Percentiles rank a stretch among this genome's conserved stretches.
Conservation (phyloP, 768 basidiomycete genomes). For the Ramaria rubella region DNA sequence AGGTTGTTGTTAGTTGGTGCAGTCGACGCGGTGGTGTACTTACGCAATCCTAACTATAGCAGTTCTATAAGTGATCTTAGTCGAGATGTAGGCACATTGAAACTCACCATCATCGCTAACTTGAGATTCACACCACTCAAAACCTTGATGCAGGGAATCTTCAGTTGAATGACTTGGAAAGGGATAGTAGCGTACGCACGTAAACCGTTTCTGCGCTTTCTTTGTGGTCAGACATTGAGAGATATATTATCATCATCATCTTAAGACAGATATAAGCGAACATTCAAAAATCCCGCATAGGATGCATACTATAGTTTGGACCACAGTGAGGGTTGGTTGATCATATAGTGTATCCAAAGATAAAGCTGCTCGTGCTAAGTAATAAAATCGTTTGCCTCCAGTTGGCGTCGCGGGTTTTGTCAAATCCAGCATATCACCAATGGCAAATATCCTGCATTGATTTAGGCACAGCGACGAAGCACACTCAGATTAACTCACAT, state of each 20-base stretch:
- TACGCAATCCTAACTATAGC: background rate
- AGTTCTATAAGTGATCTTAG: background rate
- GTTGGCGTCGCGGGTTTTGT: constrained; percentile 5
- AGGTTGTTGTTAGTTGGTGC: background rate
- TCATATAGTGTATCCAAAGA: constrained; percentile 5
- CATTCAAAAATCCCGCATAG: background rate
- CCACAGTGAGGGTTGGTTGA: constrained; percentile 8
- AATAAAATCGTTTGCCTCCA: constrained; percentile 8
- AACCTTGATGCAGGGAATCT: background rate
- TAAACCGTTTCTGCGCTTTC: constrained; percentile 3
- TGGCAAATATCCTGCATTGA: constrained; percentile 1
- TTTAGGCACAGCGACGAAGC: background rate
- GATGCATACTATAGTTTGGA: constrained; percentile 2
- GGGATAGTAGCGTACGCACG: background rate
- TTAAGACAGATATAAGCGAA: background rate
- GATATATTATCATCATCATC: constrained; percentile 4
- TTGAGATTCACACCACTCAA: constrained; percentile 7
- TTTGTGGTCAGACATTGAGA: constrained; percentile 4
- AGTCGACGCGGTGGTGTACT: background rate
- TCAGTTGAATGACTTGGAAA: background rate
- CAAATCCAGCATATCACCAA: constrained; percentile 7
- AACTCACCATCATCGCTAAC: constrained; percentile 3
- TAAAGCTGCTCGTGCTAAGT: constrained; percentile 9
- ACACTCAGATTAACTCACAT: background rate
- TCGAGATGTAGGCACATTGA: background rate